Conservation (phyloP, 108 stramenopile species). For the Mayamaea pseudoterrestris region DNA sequence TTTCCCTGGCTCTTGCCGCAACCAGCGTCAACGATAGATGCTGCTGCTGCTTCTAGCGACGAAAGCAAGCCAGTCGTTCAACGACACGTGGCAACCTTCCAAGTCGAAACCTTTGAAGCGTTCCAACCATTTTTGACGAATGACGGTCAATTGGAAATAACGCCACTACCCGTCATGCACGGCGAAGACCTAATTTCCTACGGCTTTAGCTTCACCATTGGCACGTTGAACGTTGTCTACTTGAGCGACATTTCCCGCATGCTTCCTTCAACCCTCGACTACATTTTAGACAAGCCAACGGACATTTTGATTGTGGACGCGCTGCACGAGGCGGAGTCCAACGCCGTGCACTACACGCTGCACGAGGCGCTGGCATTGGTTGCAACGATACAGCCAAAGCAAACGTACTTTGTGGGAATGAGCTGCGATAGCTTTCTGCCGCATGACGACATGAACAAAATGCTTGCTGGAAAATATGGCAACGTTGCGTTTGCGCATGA, state of each 20-base stretch:
- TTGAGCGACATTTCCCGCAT: slow-evolving; percentile 72
- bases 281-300: slow-evolving; percentile 42
- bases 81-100: slow-evolving; percentile 55
- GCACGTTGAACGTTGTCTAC: slow-evolving; percentile 43
- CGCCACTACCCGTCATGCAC: slow-evolving; percentile 74
- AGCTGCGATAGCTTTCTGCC: slow-evolving; percentile 67
- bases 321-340: slow-evolving; percentile 17
- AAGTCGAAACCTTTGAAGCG: slow-evolving; percentile 34
- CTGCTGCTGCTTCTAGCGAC: not conserved
- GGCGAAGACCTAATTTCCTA: slow-evolving; percentile 70
- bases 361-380: slow-evolving; percentile 45
- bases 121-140: slow-evolving; percentile 36
- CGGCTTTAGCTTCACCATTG: slow-evolving; percentile 72
- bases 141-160: slow-evolving; percentile 53
- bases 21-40: too few species aligned
- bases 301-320: slow-evolving; percentile 76
- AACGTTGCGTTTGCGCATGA: slow-evolving; percentile 51
- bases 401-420: slow-evolving; percentile 71
- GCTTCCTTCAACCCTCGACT: slow-evolving; percentile 55
- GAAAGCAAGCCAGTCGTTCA: slow-evolving; percentile 17
- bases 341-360: slow-evolving; percentile 60
- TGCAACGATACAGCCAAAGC: slow-evolving; percentile 30
- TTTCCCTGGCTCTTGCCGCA: slow-evolving; percentile 68
- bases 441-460: slow-evolving; percentile 66
- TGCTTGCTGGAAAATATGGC: slow-evolving; percentile 21